A percentile compares a stretch with the other conserved stretches of the same genome.
Evolutionary conservation across 768 basidiomycete species (phyloP).

Genomic region (Suillus subluteus): DNA sequence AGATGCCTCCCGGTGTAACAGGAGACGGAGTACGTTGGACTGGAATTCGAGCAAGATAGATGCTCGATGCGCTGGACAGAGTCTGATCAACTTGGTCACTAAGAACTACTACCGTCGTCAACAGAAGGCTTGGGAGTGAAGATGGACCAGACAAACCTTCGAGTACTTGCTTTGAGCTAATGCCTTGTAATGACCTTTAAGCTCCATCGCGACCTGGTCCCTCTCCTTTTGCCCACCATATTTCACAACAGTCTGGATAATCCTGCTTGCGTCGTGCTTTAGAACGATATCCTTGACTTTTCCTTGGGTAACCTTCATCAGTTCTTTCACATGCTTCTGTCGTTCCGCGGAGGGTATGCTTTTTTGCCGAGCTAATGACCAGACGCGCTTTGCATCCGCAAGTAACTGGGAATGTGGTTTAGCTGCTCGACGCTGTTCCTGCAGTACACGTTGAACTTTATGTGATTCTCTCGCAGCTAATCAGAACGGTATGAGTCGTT

Average conservation of each 20-base stretch:
- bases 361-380: slow-evolving; percentile 77
- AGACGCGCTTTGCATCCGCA: slow-evolving; percentile 71
- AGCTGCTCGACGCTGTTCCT: slow-evolving; percentile 70
- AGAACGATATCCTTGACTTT: slow-evolving; percentile 84
- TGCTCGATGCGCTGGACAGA: slow-evolving; percentile 73
- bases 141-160: slow-evolving; percentile 54
- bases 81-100: slow-evolving; percentile 76
- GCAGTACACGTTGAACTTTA: slow-evolving; percentile 66
- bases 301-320: slow-evolving; percentile 80
- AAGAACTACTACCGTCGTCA: slow-evolving; percentile 57
- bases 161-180: slow-evolving; percentile 89
- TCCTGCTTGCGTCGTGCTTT: slow-evolving; percentile 91
- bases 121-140: background rate
- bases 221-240: slow-evolving; percentile 75
- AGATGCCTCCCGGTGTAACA: slow-evolving; percentile 86
- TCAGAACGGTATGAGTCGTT: slow-evolving; percentile 8
- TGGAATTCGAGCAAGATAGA: slow-evolving; percentile 83
- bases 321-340: slow-evolving; percentile 68
- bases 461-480: slow-evolving; percentile 71
- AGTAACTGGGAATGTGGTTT: slow-evolving; percentile 79
- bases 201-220: slow-evolving; percentile 79
- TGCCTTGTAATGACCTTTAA: slow-evolving; percentile 78
- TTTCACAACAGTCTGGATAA: slow-evolving; percentile 82
- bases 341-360: slow-evolving; percentile 71
- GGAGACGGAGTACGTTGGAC: slow-evolving; percentile 70